Conservation (phyloP, 352 stramenopile genomes). For the Phytophthora pini region DNA sequence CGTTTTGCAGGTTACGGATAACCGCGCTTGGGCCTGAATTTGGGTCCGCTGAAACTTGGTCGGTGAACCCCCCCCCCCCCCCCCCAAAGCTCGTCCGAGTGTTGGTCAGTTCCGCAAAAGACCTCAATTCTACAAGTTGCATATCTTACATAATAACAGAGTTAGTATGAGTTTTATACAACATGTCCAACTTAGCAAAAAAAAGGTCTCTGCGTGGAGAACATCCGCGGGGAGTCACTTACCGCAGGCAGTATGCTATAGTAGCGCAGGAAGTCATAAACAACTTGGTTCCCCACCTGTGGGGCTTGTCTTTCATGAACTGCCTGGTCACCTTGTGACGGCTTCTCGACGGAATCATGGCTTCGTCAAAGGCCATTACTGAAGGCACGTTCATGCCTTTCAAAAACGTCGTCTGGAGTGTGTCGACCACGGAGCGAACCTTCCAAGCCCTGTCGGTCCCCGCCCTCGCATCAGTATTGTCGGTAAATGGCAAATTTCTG, state of each 20-base stretch:
- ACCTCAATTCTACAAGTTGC: conserved; percentile 12
- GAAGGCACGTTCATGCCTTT: background rate
- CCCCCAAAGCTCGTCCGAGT: background rate
- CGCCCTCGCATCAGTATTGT: background rate
- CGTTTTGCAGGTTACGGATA: conserved; percentile 12
- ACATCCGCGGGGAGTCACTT: background rate
- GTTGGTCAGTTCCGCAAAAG: conserved; percentile 11
- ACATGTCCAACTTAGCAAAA: background rate
- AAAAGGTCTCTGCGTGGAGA: background rate
- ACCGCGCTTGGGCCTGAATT: conserved; percentile 17
- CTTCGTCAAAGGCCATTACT: conserved; percentile 21
- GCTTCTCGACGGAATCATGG: conserved; percentile 15
- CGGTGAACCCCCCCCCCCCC: background rate
- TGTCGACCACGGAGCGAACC: conserved; percentile 7
- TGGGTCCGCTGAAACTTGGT: conserved; percentile 10
- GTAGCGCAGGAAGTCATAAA: conserved; percentile 23
- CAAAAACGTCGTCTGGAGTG: conserved; percentile 6
- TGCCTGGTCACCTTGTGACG: background rate
- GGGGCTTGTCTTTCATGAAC: no score
- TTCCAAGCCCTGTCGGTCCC: conserved; percentile 16
- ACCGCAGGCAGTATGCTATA: conserved; percentile 14
- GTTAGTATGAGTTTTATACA: background rate
- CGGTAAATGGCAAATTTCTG: conserved; percentile 6
- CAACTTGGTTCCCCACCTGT: conserved; percentile 20
- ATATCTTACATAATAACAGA: background rate